phyloP scores from a whole-genome alignment of 176 grass and related monocot species.

The Alopecurus myosuroides region DNA sequence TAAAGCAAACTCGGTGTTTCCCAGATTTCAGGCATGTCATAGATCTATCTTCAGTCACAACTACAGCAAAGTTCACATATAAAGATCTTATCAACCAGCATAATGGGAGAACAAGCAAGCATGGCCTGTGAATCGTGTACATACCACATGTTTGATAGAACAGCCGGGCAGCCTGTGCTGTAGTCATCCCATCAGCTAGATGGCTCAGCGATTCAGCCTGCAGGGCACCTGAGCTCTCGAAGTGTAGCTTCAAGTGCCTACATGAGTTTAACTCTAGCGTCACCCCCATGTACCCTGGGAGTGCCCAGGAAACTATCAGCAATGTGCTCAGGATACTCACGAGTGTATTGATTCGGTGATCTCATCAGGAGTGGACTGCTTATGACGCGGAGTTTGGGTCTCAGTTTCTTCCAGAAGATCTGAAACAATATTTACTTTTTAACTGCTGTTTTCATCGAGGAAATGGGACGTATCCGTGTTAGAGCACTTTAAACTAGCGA shows the following conservation, averaged over 20 bases:
- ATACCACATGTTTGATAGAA: conserved; percentile 93
- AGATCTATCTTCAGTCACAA: background rate
- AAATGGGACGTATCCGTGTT: background rate
- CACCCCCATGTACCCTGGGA: background rate
- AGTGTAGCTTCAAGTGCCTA: conserved; percentile 82
- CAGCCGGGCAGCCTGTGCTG: conserved; percentile 54
- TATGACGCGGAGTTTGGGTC: conserved; percentile 56
- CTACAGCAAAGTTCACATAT: background rate
- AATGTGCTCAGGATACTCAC: conserved; percentile 40
- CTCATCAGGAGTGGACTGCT: conserved; percentile 31
- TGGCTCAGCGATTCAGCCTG: conserved; percentile 64
- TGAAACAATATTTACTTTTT: conserved; percentile 18
- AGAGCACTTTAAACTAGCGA: background rate
- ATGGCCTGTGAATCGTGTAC: background rate
- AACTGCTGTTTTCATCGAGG: conserved; percentile 3
- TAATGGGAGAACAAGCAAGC: background rate
- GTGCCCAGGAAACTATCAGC: conserved; percentile 9
- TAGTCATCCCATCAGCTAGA: conserved; percentile 61
- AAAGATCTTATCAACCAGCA: background rate
- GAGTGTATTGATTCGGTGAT: conserved; percentile 59
- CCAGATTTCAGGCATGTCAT: background rate
- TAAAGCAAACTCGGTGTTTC: background rate
- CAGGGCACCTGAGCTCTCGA: conserved; percentile 54
- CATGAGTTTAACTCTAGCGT: conserved; percentile 24
- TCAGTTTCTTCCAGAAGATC: conserved; percentile 76